Base-by-base conservation (phyloP, 768 basidiomycete species). In the Xerocomus potaroensis region DNA sequence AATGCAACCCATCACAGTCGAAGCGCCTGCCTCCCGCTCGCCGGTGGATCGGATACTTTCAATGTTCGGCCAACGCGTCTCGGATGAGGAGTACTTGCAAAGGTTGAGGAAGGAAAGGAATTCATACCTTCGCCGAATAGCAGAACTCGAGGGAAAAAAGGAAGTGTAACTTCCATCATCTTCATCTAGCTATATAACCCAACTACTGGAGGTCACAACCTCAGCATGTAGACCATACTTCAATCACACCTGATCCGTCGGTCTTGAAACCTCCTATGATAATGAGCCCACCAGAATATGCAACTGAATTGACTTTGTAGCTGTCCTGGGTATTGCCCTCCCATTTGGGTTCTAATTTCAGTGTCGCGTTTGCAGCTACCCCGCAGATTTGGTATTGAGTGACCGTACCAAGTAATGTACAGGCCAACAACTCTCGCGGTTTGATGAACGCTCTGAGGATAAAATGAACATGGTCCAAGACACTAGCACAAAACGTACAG, bases 31-130 rank as follows among this genome's bases (percentile, higher is more conserved):
- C 11, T 32, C 36, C 8, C 34, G 5, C 19, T 61, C 64, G 14
- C 48, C 69, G 14, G 56, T 62, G 16, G 69, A 79, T 38, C 69
- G 70, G 9, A 49, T 83, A 32, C 49, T 68, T 29, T 58, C 60
- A 2, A 18, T 51, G 14, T 54, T 66, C 22, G 60, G 60, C 22
- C 69, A 67, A 27, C 73, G 69, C 41, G 58, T 92, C 4, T 75
- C 87, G 6, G 81, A 92, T 52, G 84, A 91, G 39, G 83, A 86
- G 50, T 89, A 89, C 53, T 54, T 91, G 42, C 61, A 62, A 23
- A 76, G 73, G 49, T 59, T 91, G 58, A 80, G 75, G 60, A 69
- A 67, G 43, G 74, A 81, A 38, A 73, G 85, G 53, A 76, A 78
- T 4, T 64, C 63, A 8, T 69, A 85, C 56, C 58, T 81, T 51